Conservation (phyloP, 2,329 filamentous ascomycete species). For the Aaosphaeria arxii region DNA sequence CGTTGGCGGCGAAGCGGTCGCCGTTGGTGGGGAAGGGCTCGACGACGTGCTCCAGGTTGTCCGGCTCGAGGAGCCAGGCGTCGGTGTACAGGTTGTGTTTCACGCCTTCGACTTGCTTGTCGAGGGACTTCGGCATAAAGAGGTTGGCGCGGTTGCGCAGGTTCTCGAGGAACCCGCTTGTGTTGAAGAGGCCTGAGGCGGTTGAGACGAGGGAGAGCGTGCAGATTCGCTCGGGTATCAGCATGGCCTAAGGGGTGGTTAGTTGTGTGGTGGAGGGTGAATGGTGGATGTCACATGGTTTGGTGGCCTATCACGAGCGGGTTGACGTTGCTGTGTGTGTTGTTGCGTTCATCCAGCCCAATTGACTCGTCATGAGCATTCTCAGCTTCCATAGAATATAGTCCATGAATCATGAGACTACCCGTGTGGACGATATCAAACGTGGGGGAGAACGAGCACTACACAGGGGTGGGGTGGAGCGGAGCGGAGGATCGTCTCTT, state of each 20-base stretch:
- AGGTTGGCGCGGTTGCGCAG: conserved; percentile 56
- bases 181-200: conserved; percentile 46
- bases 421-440: too few relatives aligned
- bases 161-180: conserved; percentile 58
- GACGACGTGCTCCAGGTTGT: conserved; percentile 46
- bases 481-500: conserved; percentile 13
- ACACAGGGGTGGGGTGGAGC: conserved; percentile 11
- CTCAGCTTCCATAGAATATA: too few relatives aligned
- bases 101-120: conserved; percentile 62
- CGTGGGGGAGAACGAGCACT: too few relatives aligned
- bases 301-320: too few relatives aligned
- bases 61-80: conserved; percentile 61
- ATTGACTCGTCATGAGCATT: too few relatives aligned
- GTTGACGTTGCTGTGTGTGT: too few relatives aligned
- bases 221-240: conserved; percentile 44
- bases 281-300: too few relatives aligned
- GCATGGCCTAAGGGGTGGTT: background rate
- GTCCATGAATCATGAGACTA: too few relatives aligned
- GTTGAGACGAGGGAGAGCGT: conserved; percentile 52
- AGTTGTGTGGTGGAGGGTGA: too few relatives aligned
- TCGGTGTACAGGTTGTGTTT: conserved; percentile 65
- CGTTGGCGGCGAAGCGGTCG: conserved; percentile 77
- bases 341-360: too few relatives aligned
- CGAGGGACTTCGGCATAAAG: conserved; percentile 67
- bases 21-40: conserved; percentile 69